Percentiles rank a stretch among this genome's conserved stretches.
phyloP scores from a whole-genome alignment of 2,329 filamentous ascomycete genomes.

The Septoria petroselini region DNA sequence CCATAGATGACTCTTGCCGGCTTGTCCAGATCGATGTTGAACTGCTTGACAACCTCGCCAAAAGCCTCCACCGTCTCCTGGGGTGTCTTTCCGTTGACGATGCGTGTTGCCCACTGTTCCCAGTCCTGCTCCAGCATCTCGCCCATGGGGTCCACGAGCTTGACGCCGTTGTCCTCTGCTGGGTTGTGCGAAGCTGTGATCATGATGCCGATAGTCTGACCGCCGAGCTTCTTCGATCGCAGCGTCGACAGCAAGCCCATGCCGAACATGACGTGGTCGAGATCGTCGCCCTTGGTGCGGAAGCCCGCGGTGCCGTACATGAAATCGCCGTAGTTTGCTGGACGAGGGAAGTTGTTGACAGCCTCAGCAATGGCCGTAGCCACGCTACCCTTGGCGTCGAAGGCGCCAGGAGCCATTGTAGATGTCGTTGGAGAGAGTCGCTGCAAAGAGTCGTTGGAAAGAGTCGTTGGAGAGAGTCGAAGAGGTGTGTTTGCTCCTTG shows the following conservation, averaged over 20 bases:
- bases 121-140: conserved; percentile 95
- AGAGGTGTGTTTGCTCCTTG: neutral
- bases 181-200: conserved; percentile 93
- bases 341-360: conserved; percentile 36
- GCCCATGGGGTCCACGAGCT: conserved; percentile 94
- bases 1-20: conserved; percentile 83
- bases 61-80: conserved; percentile 73
- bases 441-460: neutral
- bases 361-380: conserved; percentile 33
- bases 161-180: conserved; percentile 84
- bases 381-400: conserved; percentile 18
- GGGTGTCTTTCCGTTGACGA: conserved; percentile 80
- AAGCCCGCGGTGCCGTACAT: conserved; percentile 63
- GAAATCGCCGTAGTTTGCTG: conserved; percentile 41
- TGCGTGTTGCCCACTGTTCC: conserved; percentile 82
- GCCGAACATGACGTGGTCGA: conserved; percentile 88
- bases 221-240: conserved; percentile 82
- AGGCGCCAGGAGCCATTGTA: conserved; percentile 19
- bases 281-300: conserved; percentile 71
- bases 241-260: conserved; percentile 86
- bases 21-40: conserved; percentile 67
- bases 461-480: neutral
- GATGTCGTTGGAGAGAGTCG: neutral
- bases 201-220: conserved; percentile 94
- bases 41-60: conserved; percentile 67